These are phyloP conservation scores for Craspedostauros australis DNA, from an alignment of 108 stramenopile genomes.

Conservation along the genomic window DNA sequence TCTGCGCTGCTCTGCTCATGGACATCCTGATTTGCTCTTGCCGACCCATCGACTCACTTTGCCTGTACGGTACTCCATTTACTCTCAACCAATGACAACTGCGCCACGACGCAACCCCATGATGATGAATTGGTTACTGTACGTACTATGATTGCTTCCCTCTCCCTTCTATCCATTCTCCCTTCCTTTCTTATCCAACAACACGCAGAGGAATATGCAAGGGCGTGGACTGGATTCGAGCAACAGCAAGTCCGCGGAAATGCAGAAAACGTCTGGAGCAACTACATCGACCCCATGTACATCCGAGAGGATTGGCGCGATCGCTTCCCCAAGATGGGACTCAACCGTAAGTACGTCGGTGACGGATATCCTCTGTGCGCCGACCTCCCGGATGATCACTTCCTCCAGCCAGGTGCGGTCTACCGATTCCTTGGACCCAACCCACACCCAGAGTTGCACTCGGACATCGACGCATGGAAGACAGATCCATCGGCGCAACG, in stretches of 20 bases:
- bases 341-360: conserved; percentile 49
- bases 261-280: conserved; percentile 20
- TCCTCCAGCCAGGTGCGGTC: conserved; percentile 45
- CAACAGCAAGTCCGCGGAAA: conserved; percentile 36
- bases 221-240: conserved; percentile 47
- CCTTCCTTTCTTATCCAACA: too few species aligned
- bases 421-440: conserved; percentile 46
- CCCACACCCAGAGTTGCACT: conserved; percentile 9
- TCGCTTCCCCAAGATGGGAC: conserved; percentile 58
- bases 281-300: conserved; percentile 15
- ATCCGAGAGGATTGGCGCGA: conserved; percentile 35
- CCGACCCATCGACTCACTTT: too few species aligned
- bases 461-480: conserved; percentile 9
- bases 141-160: too few species aligned
- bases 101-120: too few species aligned
- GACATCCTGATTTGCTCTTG: too few species aligned
- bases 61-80: too few species aligned
- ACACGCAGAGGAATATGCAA: too few species aligned
- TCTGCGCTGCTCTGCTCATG: too few species aligned
- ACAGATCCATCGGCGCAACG: conserved; percentile 9
- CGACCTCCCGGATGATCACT: conserved; percentile 43
- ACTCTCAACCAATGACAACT: too few species aligned
- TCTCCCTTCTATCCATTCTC: too few species aligned
- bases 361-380: conserved; percentile 59
- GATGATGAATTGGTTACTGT: too few species aligned